Conservation (phyloP, 2,329 filamentous ascomycete genomes). For the Pseudocercospora crystallina region DNA sequence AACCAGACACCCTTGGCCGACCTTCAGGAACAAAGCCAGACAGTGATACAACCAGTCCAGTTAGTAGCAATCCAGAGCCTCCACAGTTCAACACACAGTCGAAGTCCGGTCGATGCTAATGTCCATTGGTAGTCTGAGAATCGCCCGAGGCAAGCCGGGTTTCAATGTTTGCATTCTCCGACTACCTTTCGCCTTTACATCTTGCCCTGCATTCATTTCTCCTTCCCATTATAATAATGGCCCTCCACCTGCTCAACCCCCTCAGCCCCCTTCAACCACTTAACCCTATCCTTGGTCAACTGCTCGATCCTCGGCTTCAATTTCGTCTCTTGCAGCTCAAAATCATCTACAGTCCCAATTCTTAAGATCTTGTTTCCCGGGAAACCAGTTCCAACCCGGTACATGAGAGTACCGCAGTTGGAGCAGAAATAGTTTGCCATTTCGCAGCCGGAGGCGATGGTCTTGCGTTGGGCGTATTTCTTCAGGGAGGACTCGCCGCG, state of each 20-base stretch:
- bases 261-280: constrained; percentile 13
- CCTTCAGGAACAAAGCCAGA: no score
- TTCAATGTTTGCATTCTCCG: no score
- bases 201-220: constrained; percentile 7
- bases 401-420: constrained; percentile 62
- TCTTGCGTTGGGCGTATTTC: constrained; percentile 47
- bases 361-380: constrained; percentile 53
- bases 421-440: constrained; percentile 66
- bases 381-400: constrained; percentile 43
- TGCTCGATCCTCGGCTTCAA: constrained; percentile 56
- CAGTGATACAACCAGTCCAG: no score
- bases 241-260: constrained; percentile 16
- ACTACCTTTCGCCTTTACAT: no score
- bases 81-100: no score
- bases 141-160: no score
- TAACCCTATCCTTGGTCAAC: constrained; percentile 51
- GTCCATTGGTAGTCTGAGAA: no score
- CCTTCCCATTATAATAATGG: constrained; percentile 17
- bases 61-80: no score
- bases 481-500: constrained; percentile 55
- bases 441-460: constrained; percentile 46
- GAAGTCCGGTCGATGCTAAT: no score
- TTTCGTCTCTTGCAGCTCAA: constrained; percentile 56
- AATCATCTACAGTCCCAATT: constrained; percentile 64
- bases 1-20: no score